phyloP scores from a whole-genome alignment of 768 basidiomycete species.

The Termitomyces sp. region DNA sequence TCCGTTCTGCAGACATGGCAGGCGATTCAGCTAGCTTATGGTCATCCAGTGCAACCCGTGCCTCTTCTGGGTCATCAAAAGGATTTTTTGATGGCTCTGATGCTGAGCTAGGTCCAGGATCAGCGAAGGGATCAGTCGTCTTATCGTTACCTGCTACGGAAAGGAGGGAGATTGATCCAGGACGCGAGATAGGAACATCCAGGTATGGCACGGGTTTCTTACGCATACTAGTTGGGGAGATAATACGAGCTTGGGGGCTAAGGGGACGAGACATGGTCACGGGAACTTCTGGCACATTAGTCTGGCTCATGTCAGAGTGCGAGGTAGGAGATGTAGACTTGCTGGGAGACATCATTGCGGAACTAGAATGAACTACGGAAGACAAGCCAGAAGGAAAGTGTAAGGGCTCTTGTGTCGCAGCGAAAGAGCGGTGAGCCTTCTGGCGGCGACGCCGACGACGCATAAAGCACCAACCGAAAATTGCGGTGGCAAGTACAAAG shows the following conservation, averaged over 20 bases:
- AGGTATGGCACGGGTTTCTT: slow-evolving; percentile 15
- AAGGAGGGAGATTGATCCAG: background rate
- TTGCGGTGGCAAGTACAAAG: slow-evolving; percentile 8
- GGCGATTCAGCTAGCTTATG: slow-evolving; percentile 7
- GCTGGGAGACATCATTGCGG: background rate
- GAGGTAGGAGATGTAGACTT: background rate
- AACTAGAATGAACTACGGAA: background rate
- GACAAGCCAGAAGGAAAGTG: background rate
- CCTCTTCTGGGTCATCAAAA: slow-evolving; percentile 11
- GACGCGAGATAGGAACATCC: slow-evolving; percentile 2
- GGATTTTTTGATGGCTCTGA: slow-evolving; percentile 6
- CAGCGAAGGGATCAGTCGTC: slow-evolving; percentile 12
- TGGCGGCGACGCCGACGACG: slow-evolving; percentile 14
- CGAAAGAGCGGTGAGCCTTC: slow-evolving; percentile 3
- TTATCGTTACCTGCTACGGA: background rate
- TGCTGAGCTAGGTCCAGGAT: slow-evolving; percentile 1
- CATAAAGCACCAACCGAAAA: slow-evolving; percentile 9
- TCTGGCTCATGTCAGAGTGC: slow-evolving; percentile 1
- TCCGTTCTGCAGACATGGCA: slow-evolving; percentile 4
- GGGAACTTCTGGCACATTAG: background rate
- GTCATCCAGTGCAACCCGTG: background rate
- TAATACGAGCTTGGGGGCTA: background rate
- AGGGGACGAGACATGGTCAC: background rate
- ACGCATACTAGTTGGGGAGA: background rate
- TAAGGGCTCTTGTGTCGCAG: slow-evolving; percentile 5